Conservation (phyloP, 2,329 filamentous ascomycete species). For the Hypoxylon sp. region DNA sequence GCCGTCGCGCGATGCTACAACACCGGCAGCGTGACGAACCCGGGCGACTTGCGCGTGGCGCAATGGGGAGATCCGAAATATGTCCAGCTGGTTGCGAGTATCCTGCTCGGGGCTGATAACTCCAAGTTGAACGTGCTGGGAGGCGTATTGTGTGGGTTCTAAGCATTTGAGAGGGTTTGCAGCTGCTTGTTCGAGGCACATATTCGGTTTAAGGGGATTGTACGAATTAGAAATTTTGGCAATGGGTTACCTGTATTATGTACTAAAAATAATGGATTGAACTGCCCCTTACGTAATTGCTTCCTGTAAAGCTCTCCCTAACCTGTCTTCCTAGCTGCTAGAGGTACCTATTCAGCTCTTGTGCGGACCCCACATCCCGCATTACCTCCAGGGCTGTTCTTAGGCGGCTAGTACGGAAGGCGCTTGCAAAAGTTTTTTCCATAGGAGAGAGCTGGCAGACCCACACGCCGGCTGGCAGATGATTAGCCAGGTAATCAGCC, state of each 20-base stretch:
- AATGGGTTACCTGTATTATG: background rate
- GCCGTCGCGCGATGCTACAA: slow-evolving; percentile 28
- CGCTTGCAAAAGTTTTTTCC: no score
- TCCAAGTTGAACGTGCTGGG: slow-evolving; percentile 5
- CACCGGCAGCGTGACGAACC: slow-evolving; percentile 11
- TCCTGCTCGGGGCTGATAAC: slow-evolving; percentile 20
- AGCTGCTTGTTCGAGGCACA: background rate
- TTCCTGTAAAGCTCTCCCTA: no score
- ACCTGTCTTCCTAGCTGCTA: no score
- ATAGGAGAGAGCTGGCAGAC: no score
- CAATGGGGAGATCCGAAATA: slow-evolving; percentile 12
- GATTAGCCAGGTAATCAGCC: no score
- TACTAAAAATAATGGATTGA: no score
- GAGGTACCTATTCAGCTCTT: no score
- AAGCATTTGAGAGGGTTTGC: background rate
- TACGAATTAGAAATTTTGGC: background rate
- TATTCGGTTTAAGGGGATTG: background rate
- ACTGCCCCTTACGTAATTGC: no score
- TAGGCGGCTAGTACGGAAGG: no score
- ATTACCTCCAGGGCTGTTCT: no score
- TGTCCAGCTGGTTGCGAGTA: slow-evolving; percentile 22
- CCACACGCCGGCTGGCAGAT: no score
- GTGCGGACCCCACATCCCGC: no score
- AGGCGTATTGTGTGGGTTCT: slow-evolving; percentile 17
- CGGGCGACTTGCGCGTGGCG: slow-evolving; percentile 6